These are phyloP conservation scores for Colletotrichum camelliae DNA, from an alignment of 2,329 filamentous ascomycete species.

Conservation along the genomic window DNA sequence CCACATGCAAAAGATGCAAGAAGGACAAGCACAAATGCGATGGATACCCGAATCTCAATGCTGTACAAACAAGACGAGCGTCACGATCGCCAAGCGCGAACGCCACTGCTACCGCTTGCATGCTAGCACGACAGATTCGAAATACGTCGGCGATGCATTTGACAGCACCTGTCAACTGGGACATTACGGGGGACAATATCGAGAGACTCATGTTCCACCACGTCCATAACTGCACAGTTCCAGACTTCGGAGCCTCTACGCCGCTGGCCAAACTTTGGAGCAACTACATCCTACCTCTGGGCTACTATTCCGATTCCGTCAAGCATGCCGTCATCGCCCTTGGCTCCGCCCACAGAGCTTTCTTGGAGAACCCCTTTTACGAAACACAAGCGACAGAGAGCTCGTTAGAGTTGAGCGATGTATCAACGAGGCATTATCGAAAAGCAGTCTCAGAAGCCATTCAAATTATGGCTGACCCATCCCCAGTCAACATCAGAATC, in stretches of 20 bases:
- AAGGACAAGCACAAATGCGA: conserved; percentile 18
- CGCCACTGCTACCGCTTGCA: not conserved
- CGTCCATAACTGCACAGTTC: conserved; percentile 7
- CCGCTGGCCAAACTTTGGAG: conserved; percentile 10
- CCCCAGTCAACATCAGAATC: conserved; percentile 9
- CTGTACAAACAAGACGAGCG: not conserved
- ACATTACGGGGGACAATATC: not conserved
- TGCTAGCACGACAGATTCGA: not conserved
- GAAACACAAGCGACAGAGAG: not conserved
- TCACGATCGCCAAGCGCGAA: not conserved
- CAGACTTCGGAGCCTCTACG: not conserved
- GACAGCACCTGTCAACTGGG: conserved; percentile 3
- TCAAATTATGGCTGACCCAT: conserved; percentile 10
- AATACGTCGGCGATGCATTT: not conserved
- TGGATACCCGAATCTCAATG: conserved; percentile 9
- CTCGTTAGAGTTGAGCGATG: not conserved
- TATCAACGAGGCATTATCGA: conserved; percentile 2
- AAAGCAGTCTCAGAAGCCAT: conserved; percentile 9
- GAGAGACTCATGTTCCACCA: conserved; percentile 16
- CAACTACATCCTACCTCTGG: conserved; percentile 12
- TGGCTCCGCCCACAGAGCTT: not conserved
- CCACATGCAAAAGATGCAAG: conserved; percentile 18
- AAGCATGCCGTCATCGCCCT: conserved; percentile 14
- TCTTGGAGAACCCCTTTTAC: not conserved
- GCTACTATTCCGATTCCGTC: conserved; percentile 12